Evolutionary conservation across 768 basidiomycete genomes (phyloP).

Genomic region (Tylopilus subfusipes): DNA sequence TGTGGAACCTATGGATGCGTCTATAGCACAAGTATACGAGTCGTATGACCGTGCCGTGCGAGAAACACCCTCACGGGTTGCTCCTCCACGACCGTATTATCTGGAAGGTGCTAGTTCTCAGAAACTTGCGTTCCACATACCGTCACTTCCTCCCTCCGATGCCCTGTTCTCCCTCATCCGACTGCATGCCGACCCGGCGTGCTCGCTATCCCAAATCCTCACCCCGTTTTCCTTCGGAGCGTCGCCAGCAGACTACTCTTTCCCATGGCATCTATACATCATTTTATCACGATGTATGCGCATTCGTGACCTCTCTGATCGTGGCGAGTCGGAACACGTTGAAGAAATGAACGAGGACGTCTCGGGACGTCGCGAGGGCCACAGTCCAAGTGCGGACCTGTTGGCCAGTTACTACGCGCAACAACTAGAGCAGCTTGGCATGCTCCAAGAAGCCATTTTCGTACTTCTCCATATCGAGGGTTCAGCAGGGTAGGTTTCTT

Average conservation of each 20-base stretch:
- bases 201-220: slow-evolving; percentile 65
- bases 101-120: slow-evolving; percentile 30
- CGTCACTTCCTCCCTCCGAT: slow-evolving; percentile 52
- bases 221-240: slow-evolving; percentile 71
- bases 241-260: slow-evolving; percentile 73
- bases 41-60: slow-evolving; percentile 50
- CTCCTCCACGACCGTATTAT: slow-evolving; percentile 61
- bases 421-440: slow-evolving; percentile 76
- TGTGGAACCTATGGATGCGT: slow-evolving; percentile 63
- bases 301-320: slow-evolving; percentile 84
- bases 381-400: slow-evolving; percentile 79
- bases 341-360: slow-evolving; percentile 37
- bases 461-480: slow-evolving; percentile 87
- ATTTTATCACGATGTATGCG: slow-evolving; percentile 80
- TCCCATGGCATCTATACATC: slow-evolving; percentile 92
- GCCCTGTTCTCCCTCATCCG: slow-evolving; percentile 79
- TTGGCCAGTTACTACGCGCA: slow-evolving; percentile 82
- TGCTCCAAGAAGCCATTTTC: slow-evolving; percentile 85
- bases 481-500: slow-evolving; percentile 59
- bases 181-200: slow-evolving; percentile 68
- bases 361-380: slow-evolving; percentile 61
- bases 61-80: slow-evolving; percentile 38
- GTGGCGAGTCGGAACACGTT: slow-evolving; percentile 46
- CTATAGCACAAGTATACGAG: slow-evolving; percentile 65
- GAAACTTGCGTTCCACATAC: slow-evolving; percentile 40